Evolutionary conservation across 192 early-diverging fungal species (phyloP), one percentile per base, ranked within the genome.

Genomic region (Hyaloraphidium curvatum): DNA sequence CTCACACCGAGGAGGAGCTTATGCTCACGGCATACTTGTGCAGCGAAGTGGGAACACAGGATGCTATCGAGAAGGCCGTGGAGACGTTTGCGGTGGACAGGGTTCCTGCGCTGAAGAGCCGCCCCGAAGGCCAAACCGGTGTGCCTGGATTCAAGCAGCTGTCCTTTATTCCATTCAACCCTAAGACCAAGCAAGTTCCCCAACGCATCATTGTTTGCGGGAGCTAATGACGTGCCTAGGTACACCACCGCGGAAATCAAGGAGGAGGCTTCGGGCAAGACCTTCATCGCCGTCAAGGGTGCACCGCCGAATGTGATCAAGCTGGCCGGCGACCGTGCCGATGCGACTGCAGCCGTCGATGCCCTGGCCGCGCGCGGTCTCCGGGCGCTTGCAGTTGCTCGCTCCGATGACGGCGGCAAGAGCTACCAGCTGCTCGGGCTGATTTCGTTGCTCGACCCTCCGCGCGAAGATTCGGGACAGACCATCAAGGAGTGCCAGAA

Each of bases 391-490:
- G 81, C 79, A 29, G 81, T 82, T 39, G 84, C 84, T 19, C 70
- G 76, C 54, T 76, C 80, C 68, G 62, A 67, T 31, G 65, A 66
- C 25, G 75, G 72, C 57, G 81, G 75, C 40, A 69, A 60, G 55
- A 78, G 82, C 30, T 84, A 74, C 66, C 72, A 69, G 33, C 67
- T 84, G 35, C 69, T 84, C 37, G 81, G 74, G 41, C 72, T 84
- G 53, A 71, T 84, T 51, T 76, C 81, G 30, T 80, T 84, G 61
- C 80, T 78, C 58, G 81, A 84, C 65, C 81, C 81, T 16, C 81
- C 81, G 26, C 77, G 81, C 48, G 74, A 78, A 52, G 81, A 84
- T 60, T 81, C 81, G 62, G 81, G 81, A 70, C 79, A 84, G 60
- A 84, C 81, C 23, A 81, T 84, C 59, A 76, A 78, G 48, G 79